Percentiles rank a stretch among this genome's conserved stretches.
Evolutionary conservation across 176 grass and related monocot genomes (phyloP).

Genomic region (Carex scoparia): DNA sequence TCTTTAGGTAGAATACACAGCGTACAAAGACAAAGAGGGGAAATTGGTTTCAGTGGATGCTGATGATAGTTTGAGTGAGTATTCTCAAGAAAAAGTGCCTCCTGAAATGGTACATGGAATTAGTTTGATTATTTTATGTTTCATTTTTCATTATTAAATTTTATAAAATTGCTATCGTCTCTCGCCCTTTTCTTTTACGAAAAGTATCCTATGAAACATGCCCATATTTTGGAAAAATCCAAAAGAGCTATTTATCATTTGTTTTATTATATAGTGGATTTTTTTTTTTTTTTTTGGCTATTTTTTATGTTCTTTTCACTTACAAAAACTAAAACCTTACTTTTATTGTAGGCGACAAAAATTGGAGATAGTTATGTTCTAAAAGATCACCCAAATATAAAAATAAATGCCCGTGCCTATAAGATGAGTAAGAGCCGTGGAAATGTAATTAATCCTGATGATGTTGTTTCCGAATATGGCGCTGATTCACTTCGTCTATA

Average conservation of each 20-base stretch:
- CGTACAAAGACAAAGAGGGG: slow-evolving; percentile 69
- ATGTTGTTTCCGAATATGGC: slow-evolving; percentile 93
- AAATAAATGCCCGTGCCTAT: slow-evolving; percentile 67
- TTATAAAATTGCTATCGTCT: not conserved
- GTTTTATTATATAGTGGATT: not conserved
- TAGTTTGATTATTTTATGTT: not conserved
- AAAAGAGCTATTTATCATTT: not conserved
- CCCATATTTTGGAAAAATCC: not conserved
- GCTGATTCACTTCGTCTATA: slow-evolving; percentile 96
- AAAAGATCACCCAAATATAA: slow-evolving; percentile 67
- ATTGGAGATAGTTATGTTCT: slow-evolving; percentile 80
- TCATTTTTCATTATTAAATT: not conserved
- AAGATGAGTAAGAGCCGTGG: slow-evolving; percentile 99
- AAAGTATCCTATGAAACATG: not conserved
- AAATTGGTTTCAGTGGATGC: slow-evolving; percentile 77
- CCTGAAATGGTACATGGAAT: slow-evolving; percentile 56
- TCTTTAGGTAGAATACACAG: slow-evolving; percentile 82
- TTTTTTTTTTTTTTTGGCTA: not conserved
- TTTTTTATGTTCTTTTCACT: not conserved
- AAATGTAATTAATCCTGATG: slow-evolving; percentile 97
- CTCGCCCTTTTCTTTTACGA: not conserved
- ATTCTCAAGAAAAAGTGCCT: slow-evolving; percentile 76
- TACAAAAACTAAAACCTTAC: not conserved
- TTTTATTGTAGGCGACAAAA: slow-evolving; percentile 63
- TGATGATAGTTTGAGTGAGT: slow-evolving; percentile 37